phyloP scores from a whole-genome alignment of 2,329 filamentous ascomycete genomes.

The Nannizziopsis arthrosporioides region DNA sequence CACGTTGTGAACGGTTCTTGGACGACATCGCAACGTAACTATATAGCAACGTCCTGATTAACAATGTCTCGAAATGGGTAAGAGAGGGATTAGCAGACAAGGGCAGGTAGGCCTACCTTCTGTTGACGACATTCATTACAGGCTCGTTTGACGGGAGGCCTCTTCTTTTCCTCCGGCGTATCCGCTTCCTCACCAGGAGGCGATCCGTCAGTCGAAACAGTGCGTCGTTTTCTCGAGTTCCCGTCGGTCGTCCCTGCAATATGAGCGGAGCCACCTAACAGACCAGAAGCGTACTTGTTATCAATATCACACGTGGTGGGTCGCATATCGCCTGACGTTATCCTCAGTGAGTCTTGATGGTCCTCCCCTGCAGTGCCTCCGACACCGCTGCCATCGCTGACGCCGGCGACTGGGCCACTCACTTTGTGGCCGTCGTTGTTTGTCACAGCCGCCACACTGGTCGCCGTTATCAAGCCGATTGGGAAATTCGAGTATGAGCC shows the following conservation, averaged over 20 bases:
- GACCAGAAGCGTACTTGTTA: slow-evolving; percentile 1
- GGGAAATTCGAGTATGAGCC: neutral
- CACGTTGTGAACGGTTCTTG: slow-evolving; percentile 53
- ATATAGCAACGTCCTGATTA: slow-evolving; percentile 3
- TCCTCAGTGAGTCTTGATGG: slow-evolving; percentile 1
- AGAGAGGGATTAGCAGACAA: neutral
- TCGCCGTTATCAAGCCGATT: neutral
- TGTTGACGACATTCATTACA: slow-evolving; percentile 61
- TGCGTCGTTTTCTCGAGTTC: slow-evolving; percentile 26
- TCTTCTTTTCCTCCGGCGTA: slow-evolving; percentile 32
- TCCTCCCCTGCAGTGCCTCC: slow-evolving; percentile 11
- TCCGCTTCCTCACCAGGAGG: slow-evolving; percentile 34
- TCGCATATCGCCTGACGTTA: slow-evolving; percentile 9
- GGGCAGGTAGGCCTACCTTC: slow-evolving; percentile 40
- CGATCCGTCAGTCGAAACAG: slow-evolving; percentile 33
- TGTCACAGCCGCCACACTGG: slow-evolving; percentile 15
- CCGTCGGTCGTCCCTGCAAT: neutral
- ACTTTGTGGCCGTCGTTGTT: slow-evolving; percentile 13
- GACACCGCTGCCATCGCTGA: slow-evolving; percentile 15
- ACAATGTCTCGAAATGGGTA: neutral
- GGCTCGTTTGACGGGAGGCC: slow-evolving; percentile 46
- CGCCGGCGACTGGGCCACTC: slow-evolving; percentile 13
- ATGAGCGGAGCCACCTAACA: slow-evolving; percentile 1
- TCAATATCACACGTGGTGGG: slow-evolving; percentile 6
- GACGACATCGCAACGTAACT: slow-evolving; percentile 57